phyloP scores from a whole-genome alignment of 148 eudicot species.

The Chenopodium album region DNA sequence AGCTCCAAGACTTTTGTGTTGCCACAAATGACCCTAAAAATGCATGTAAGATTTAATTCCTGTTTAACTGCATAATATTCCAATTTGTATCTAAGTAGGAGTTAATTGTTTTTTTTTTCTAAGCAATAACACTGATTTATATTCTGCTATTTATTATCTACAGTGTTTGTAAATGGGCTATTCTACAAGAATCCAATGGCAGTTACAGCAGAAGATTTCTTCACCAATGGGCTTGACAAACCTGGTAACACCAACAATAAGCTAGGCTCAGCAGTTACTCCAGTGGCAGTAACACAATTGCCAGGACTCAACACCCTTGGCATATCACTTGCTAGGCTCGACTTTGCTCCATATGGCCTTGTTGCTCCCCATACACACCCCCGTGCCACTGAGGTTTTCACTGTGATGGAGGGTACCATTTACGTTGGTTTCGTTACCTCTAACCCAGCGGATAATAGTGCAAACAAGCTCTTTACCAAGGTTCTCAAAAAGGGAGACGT shows the following conservation, averaged over 20 bases:
- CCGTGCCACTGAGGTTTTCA: conserved; percentile 17
- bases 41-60: background rate
- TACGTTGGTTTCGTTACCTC: conserved; percentile 12
- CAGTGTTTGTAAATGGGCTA: conserved; percentile 18
- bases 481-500: conserved; percentile 15
- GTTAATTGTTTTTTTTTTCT: background rate
- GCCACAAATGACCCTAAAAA: background rate
- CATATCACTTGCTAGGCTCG: conserved; percentile 8
- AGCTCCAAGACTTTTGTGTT: conserved; percentile 19
- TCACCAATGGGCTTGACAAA: conserved; percentile 12
- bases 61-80: background rate
- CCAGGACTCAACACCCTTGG: conserved; percentile 25
- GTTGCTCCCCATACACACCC: conserved; percentile 25
- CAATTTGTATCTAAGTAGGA: background rate
- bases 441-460: background rate
- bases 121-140: background rate
- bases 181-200: conserved; percentile 24
- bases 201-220: conserved; percentile 19
- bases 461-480: conserved; percentile 14
- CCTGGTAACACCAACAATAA: conserved; percentile 13
- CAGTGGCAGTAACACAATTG: conserved; percentile 1
- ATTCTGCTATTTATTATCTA: background rate
- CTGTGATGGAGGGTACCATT: conserved; percentile 12
- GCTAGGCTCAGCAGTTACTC: conserved; percentile 12
- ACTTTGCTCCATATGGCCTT: conserved; percentile 22